These are phyloP conservation scores for Boletus sp. DNA, from an alignment of 768 basidiomycete species.

Conservation along the genomic window DNA sequence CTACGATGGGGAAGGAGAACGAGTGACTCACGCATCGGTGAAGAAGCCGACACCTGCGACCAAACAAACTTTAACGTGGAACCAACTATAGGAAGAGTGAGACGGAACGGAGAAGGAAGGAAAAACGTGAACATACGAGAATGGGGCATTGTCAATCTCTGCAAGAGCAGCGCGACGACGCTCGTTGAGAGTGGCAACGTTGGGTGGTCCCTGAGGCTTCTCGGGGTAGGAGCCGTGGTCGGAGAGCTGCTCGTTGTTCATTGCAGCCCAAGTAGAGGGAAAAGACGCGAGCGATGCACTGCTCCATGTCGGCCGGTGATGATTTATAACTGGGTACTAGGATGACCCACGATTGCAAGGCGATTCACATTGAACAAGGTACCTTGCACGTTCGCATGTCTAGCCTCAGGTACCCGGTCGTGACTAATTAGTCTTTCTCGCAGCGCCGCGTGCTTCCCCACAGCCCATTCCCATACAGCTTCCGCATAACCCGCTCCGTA, in stretches of 20 bases:
- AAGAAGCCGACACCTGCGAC: constrained; percentile 87
- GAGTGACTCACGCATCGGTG: constrained; percentile 67
- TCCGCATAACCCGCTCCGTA: not conserved
- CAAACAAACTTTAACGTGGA: constrained; percentile 76
- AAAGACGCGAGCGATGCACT: not conserved
- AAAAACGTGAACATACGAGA: constrained; percentile 59
- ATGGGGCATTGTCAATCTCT: constrained; percentile 84
- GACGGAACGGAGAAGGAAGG: not conserved
- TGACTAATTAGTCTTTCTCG: no score
- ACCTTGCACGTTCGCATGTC: constrained; percentile 35
- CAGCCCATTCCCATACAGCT: not conserved
- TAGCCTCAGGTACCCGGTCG: not conserved
- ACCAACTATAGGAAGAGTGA: constrained; percentile 51
- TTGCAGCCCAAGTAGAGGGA: constrained; percentile 4
- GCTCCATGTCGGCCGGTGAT: not conserved
- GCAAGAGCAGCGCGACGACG: constrained; percentile 77
- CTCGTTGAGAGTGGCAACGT: constrained; percentile 54
- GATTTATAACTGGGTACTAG: constrained; percentile 8
- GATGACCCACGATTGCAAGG: not conserved
- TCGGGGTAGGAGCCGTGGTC: constrained; percentile 32
- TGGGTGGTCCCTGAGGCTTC: constrained; percentile 16
- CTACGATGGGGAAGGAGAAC: not conserved
- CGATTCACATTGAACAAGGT: constrained; percentile 9
- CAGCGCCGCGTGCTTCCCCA: no score
- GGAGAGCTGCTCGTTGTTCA: constrained; percentile 30